Base-by-base conservation (phyloP, 257 asterid genomes). In the Fraxinus cuspidata region DNA sequence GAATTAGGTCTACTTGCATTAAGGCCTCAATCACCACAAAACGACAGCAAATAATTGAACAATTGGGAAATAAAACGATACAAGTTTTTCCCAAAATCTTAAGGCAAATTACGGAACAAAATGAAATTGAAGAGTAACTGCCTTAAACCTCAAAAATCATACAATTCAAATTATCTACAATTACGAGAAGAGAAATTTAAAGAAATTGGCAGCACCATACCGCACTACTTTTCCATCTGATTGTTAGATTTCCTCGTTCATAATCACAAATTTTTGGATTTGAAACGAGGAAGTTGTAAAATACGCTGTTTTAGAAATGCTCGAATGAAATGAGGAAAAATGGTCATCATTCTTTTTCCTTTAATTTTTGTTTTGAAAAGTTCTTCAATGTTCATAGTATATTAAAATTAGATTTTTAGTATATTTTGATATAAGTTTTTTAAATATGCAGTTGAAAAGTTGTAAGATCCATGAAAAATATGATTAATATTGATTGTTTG, bases 1-100 rank as follows among this genome's bases (percentile, higher is more conserved):
- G 77, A 60, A 15, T 77, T 75, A 82, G 69, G 15, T 25, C 51
- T 70, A 23, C 18, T 44, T 42, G 81, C 18, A 63, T 79, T 79
- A 81, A 21, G 81, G 37, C 44, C 66, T 76, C 71, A 72, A 77
- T 79, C 82, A 79, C 77, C 83, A 74, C 75, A 53, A 81, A 60
- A 7, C 42, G 10, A 51, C 11, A 25, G 29, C 42, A 63, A 69
- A 70, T 34, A 71, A 63, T 70, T 49, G 7, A 73, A 49, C 19
- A 38, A 71, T 18, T 19, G 21, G 29, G 74, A 40, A 70, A 71
- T n/a, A 40, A 21, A 21, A 53, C 27, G 11, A 4, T 5, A 53
- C 64, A 53, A 53, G 64, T 5, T 44, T 44, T 44, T 44, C 53
- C 6, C 64, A 19, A 5, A 53, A 19, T 53, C 27, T 3, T 53